These are phyloP conservation scores for Lachancea sp. DNA, from an alignment of 805 yeast genomes.

Conservation along the genomic window DNA sequence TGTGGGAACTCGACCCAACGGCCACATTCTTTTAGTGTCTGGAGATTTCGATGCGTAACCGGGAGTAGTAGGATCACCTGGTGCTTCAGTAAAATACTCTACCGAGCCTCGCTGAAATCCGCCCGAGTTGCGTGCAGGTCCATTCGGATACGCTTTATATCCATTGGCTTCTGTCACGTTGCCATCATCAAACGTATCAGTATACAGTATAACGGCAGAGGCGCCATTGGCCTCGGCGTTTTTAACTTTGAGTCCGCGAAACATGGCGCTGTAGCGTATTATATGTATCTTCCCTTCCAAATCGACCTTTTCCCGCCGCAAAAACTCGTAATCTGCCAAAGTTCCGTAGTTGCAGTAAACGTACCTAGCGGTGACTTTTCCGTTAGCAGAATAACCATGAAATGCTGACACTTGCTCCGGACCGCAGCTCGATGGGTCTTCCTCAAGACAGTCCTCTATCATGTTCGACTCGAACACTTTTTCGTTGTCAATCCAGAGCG, in stretches of 20 bases:
- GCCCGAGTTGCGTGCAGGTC: slow-evolving; percentile 58
- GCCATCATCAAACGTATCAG: slow-evolving; percentile 46
- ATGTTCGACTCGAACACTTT: slow-evolving; percentile 43
- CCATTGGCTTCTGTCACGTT: slow-evolving; percentile 51
- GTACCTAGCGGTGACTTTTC: slow-evolving; percentile 49
- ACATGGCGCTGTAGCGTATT: slow-evolving; percentile 44
- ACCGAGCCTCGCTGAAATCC: slow-evolving; percentile 59
- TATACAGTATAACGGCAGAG: slow-evolving; percentile 45
- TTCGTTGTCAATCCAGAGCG: slow-evolving; percentile 30
- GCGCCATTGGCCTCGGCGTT: slow-evolving; percentile 62
- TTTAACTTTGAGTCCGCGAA: slow-evolving; percentile 51
- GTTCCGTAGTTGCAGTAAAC: slow-evolving; percentile 59
- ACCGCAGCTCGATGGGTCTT: slow-evolving; percentile 37
- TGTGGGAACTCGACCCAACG: slow-evolving; percentile 40
- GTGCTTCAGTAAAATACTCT: slow-evolving; percentile 49
- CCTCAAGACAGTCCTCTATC: slow-evolving; percentile 42
- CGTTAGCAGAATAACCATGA: slow-evolving; percentile 61
- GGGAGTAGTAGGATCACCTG: slow-evolving; percentile 78
- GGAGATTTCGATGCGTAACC: slow-evolving; percentile 51
- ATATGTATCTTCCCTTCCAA: slow-evolving; percentile 54
- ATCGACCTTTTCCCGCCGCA: slow-evolving; percentile 37
- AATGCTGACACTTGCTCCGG: slow-evolving; percentile 43
- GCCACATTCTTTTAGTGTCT: slow-evolving; percentile 36
- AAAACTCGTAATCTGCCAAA: slow-evolving; percentile 43
- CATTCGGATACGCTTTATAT: slow-evolving; percentile 51